Evolutionary conservation across 495 filamentous ascomycete species (phyloP), one percentile per base, ranked within the genome.

Genomic region (Evernia prunastri): DNA sequence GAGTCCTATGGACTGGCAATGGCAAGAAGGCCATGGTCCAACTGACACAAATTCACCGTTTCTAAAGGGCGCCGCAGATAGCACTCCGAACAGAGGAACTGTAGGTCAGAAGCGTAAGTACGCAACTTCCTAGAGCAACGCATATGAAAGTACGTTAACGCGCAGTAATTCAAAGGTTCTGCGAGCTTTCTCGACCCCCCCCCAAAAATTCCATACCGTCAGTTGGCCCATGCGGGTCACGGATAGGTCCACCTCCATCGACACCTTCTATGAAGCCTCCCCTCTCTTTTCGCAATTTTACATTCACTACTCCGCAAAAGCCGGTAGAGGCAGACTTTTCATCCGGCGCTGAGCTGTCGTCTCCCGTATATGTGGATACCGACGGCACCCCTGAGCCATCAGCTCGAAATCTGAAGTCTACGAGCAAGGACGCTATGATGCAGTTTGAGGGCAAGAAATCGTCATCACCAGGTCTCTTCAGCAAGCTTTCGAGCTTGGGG

Each of bases 301-400:
- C 86, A 13, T 96, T 94, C 70, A 90, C 82, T 35, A 96, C 89
- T 10, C 91, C 91, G 4, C 88, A 89, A 47, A 93, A 88, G 69
- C 79, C 79, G 18, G 61, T 80, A 1, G 86, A 90, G 18, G 72
- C 85, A 27, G 86, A 89, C 59, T 84, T 87, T 66, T 89, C 90
- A 12, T 93, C 90, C 4, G 87, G 87, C 54, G 84, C 87, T n/a
- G 93, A 96, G 35, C 76, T 82, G 62, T 87, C 89, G 1, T 92
- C 91, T 11, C 90, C 92, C 4, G 82, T 83, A 45, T 84, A 87
- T 64, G 84, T 81, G 56, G 86, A 90, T 66, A 83, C 82, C 63
- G 89, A 89, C 67, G 84, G 82, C 58, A 88, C 86, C 8, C 86
- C 91, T 1, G 89, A 92, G 60, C 75, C 76, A 39, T 73, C 77